Evolutionary conservation across 2,329 filamentous ascomycete species (phyloP).

Genomic region (Fusarium torulosum): DNA sequence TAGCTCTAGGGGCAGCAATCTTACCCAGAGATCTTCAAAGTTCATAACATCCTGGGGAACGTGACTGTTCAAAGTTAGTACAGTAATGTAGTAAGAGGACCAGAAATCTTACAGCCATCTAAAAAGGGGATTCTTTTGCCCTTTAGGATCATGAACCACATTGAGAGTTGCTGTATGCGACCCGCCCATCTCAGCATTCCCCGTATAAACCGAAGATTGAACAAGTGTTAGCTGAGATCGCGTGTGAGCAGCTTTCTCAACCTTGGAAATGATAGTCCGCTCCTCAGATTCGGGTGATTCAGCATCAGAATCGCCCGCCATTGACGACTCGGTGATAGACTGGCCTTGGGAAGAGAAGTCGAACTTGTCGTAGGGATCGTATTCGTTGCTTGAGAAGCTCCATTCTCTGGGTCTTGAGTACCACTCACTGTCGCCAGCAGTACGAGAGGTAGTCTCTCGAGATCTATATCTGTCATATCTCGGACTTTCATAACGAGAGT

Average conservation of each 20-base stretch:
- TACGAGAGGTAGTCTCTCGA: conserved; percentile 9
- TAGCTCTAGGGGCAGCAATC: not conserved
- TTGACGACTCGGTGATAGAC: conserved; percentile 42
- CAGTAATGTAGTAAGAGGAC: too few relatives aligned
- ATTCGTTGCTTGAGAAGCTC: conserved; percentile 45
- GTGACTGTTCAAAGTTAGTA: conserved; percentile 51
- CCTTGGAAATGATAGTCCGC: conserved; percentile 27
- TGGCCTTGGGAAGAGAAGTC: conserved; percentile 41
- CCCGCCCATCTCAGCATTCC: conserved; percentile 54
- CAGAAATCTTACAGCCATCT: conserved; percentile 55
- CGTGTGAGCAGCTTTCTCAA: conserved; percentile 17
- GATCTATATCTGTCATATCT: conserved; percentile 10
- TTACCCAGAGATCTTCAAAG: conserved; percentile 59
- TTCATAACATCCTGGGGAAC: conserved; percentile 57
- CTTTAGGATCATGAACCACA: conserved; percentile 52
- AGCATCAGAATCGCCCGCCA: conserved; percentile 48
- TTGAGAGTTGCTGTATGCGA: conserved; percentile 54
- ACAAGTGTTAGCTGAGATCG: conserved; percentile 45
- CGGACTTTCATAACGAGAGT: conserved; percentile 13
- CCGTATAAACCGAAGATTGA: conserved; percentile 55
- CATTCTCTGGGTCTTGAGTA: conserved; percentile 9
- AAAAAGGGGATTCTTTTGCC: conserved; percentile 54
- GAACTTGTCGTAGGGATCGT: conserved; percentile 50
- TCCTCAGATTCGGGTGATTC: conserved; percentile 48
- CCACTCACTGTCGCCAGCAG: conserved; percentile 15